Evolutionary conservation across 1,139 yeast species (phyloP).

Genomic region (Meyerozyma smithsonii): DNA sequence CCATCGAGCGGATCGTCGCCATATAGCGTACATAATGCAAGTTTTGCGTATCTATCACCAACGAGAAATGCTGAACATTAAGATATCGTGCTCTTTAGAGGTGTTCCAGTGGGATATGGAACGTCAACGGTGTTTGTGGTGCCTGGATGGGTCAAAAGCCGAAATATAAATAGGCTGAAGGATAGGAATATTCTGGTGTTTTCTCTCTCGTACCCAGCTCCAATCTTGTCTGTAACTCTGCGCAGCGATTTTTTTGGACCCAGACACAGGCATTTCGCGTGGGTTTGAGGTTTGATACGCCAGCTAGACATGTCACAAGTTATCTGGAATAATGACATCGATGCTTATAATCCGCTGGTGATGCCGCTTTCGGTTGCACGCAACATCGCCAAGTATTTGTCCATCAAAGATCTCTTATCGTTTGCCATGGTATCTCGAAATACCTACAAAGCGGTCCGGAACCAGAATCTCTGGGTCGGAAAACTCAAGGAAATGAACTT

Average conservation of each 20-base stretch:
- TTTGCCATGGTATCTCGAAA: slow-evolving; percentile 37
- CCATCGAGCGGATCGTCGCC: slow-evolving; percentile 2
- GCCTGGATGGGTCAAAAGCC: no score
- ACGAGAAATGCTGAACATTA: no score
- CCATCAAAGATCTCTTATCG: slow-evolving; percentile 31
- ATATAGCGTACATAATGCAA: background rate
- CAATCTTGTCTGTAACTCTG: slow-evolving; percentile 1
- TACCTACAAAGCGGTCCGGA: slow-evolving; percentile 32
- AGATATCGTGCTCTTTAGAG: no score
- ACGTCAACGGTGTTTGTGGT: no score
- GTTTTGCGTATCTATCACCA: background rate
- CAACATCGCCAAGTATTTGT: slow-evolving; percentile 30
- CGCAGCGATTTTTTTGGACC: slow-evolving; percentile 1
- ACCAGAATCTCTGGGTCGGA: slow-evolving; percentile 47
- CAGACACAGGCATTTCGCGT: slow-evolving; percentile 1
- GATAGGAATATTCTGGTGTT: no score
- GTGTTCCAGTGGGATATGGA: no score
- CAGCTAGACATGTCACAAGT: slow-evolving; percentile 37
- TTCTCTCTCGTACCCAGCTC: no score
- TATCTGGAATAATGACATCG: slow-evolving; percentile 46
- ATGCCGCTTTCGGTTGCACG: slow-evolving; percentile 39
- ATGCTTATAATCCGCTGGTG: slow-evolving; percentile 39
- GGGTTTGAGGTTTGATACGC: background rate
- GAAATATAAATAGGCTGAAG: no score
- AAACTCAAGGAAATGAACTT: slow-evolving; percentile 46